A percentile compares a stretch with the other conserved stretches of the same genome.
phyloP scores from a whole-genome alignment of 805 yeast species.

The Pichia occidentalis region DNA sequence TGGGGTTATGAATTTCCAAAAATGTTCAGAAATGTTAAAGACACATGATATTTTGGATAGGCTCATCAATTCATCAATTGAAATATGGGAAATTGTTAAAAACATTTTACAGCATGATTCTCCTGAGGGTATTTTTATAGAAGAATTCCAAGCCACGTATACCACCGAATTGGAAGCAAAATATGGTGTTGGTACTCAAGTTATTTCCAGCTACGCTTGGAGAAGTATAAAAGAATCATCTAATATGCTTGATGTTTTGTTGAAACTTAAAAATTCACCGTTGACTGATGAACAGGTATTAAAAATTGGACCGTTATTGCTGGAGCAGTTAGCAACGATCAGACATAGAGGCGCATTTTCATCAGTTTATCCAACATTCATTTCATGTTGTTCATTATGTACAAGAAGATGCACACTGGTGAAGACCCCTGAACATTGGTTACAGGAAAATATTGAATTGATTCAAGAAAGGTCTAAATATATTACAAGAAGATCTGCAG shows the following conservation, averaged over 20 bases:
- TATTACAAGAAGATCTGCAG: constrained; percentile 88
- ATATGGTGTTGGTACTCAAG: constrained; percentile 36
- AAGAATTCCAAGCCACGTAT: constrained; percentile 33
- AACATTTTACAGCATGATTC: constrained; percentile 59
- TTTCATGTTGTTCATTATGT: constrained; percentile 59
- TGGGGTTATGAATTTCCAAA: constrained; percentile 17
- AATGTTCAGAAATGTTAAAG: constrained; percentile 6
- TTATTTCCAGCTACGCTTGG: constrained; percentile 68
- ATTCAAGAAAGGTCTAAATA: constrained; percentile 50
- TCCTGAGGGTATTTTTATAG: constrained; percentile 60
- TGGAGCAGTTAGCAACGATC: constrained; percentile 63
- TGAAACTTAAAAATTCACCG: constrained; percentile 24
- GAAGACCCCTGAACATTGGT: constrained; percentile 48
- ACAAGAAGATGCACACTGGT: constrained; percentile 27
- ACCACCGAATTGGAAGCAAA: constrained; percentile 28
- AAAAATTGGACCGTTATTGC: constrained; percentile 45
- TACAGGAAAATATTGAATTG: constrained; percentile 42
- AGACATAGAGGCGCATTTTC: constrained; percentile 92
- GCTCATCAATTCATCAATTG: constrained; percentile 11
- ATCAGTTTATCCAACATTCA: constrained; percentile 76
- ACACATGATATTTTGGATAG: constrained; percentile 6
- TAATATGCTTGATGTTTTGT: constrained; percentile 40
- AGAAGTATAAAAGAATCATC: constrained; percentile 76
- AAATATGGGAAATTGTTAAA: constrained; percentile 39
- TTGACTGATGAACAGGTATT: constrained; percentile 28